Evolutionary conservation across 768 basidiomycete genomes (phyloP), one percentile per base, ranked within the genome.

Genomic region (Collybia nuda): DNA sequence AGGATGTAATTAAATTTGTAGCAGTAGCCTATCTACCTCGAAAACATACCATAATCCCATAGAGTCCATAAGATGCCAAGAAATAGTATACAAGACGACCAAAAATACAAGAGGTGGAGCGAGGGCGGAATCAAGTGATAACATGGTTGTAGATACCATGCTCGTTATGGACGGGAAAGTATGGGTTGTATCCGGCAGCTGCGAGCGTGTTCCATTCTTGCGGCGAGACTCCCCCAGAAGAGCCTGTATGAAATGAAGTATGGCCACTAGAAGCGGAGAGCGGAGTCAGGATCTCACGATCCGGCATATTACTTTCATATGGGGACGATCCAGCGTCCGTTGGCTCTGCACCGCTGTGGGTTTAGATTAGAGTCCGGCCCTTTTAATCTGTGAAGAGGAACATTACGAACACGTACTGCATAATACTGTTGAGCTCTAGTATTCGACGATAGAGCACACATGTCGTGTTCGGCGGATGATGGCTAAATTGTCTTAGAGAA

Each of bases 151-250:
- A 84, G 56, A 85, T 76, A 60, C 64, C 67, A 58, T 80, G 78
- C 45, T 83, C 80, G 44, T 68, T 50, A 38, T 77, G 67, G 52
- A 83, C 71, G 28, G 85, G 80, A 62, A 88, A 88, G 66, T 88
- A 88, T 5, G 86, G 74, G 48, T 84, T 86, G 67, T 85, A 88
- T 26, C 79, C 77, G 12, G 74, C 65, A 23, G 78, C 60, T 19
- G 78, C 72, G 62, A 84, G 72, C 50, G 78, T 72, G 56, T 74
- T 79, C 85, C 84, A 86, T 66, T 86, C 79, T 56, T 82, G 78
- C 36, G 79, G 78, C 48, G 80, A 75, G 58, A 79, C 77, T 62
- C 72, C 78, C 18, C 60, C 62, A 32, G 75, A 70, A 35, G 77
- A 75, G 21, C 70, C 72, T 21, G 66, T 61, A 43, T 76, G 74